Evolutionary conservation across 495 filamentous ascomycete genomes (phyloP), one percentile per base, ranked within the genome.

Genomic region (Talaromyces ruber): DNA sequence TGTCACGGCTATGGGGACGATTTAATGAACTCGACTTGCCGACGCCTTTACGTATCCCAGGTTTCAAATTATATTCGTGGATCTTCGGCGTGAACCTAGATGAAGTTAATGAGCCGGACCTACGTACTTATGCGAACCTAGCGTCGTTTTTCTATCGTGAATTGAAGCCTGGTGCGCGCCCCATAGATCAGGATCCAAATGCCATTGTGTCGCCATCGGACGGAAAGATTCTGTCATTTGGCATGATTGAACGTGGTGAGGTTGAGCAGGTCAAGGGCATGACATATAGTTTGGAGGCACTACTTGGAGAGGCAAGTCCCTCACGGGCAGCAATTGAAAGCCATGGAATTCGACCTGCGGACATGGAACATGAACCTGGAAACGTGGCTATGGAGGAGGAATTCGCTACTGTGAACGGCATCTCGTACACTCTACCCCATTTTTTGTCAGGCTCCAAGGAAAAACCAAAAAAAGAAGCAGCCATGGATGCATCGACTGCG

Each of bases 191-290:
- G 0, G 88, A 92, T 66, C 84, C 83, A 2, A 86, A 85, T 64
- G 87, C 90, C 2, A 77, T 98, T 9, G 72, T 98, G 2, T 90
- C 92, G 0, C 94, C 94, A 12, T 83, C 95, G 14, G 94, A 99
- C 72, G 95, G 94, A 8, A 85, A 87, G 56, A 81, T 99, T 28
- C 79, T 99, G 16, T 94, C 98, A 68, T 98, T 91, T 67, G 94
- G 94, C 3, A 87, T 83, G 64, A 96, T 99, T 61, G 88, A 94
- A 65, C 83, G 89, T 56, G 93, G 93, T 29, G 89, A 96, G 66
- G 93, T 99, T n/a, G 94, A 98, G 72, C 94, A 98, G 72, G 93
- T 98, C 43, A 99, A 99, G 72, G 94, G 94, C 52, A 93, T 98
- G 82, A 98, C 92, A 3, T 99, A 99, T 73, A 94, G 89, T 62